A percentile compares a stretch with the other conserved stretches of the same genome.
Conservation (phyloP, 495 filamentous ascomycete genomes). For the Pseudevernia furfuracea region DNA sequence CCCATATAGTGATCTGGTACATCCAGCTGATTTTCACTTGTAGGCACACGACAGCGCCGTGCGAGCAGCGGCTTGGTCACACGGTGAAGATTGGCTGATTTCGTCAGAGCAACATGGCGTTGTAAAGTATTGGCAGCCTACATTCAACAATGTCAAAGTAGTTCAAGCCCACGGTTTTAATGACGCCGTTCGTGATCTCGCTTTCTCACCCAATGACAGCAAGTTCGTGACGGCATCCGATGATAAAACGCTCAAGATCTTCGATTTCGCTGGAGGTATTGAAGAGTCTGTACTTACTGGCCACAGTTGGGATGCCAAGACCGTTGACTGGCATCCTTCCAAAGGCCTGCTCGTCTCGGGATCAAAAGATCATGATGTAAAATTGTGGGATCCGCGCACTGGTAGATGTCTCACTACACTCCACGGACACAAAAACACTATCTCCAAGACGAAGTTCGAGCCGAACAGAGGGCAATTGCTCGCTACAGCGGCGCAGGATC, state of each 20-base stretch:
- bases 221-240: conserved; percentile 97
- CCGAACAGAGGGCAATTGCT: conserved; percentile 71
- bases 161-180: conserved; percentile 68
- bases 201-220: conserved; percentile 83
- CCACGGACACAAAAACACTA: conserved; percentile 95
- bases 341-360: conserved; percentile 93
- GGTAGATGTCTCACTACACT: conserved; percentile 85
- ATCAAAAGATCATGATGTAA: conserved; percentile 94
- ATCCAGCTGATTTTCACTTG: not conserved
- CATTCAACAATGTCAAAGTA: conserved; percentile 96
- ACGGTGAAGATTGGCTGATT: conserved; percentile 92
- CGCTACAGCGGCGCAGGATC: conserved; percentile 86
- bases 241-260: conserved; percentile 87
- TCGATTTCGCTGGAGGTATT: conserved; percentile 82
- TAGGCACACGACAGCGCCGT: conserved; percentile 90
- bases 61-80: conserved; percentile 78
- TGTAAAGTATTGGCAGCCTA: conserved; percentile 98
- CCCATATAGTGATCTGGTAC: not conserved
- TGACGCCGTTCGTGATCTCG: conserved; percentile 83
- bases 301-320: conserved; percentile 94
- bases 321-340: conserved; percentile 93
- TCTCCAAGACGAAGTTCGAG: conserved; percentile 83
- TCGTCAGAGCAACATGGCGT: conserved; percentile 92
- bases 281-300: conserved; percentile 76
- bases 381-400: conserved; percentile 93